phyloP scores from a whole-genome alignment of 1,284 basidiomycete species.

The Apiotrichum akiyoshidainum region DNA sequence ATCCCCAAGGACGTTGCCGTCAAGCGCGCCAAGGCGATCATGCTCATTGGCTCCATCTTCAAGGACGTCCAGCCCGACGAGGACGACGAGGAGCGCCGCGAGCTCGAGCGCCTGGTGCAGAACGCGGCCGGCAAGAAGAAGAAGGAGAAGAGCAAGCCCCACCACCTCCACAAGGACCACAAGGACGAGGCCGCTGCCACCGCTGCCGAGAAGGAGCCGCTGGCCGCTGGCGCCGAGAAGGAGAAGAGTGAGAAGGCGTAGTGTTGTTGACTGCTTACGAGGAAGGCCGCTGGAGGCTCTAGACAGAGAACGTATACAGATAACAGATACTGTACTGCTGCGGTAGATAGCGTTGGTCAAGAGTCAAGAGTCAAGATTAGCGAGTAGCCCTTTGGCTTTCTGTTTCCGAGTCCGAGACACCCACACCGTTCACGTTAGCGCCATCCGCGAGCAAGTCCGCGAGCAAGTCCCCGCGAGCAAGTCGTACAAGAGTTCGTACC shows the following conservation, averaged over 20 bases:
- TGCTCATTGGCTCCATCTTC: conserved; percentile 80
- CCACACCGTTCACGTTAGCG: no score
- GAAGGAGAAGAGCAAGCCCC: conserved; percentile 20
- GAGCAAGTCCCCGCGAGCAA: no score
- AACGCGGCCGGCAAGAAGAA: conserved; percentile 52
- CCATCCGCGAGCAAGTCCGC: no score
- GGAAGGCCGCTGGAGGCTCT: no score
- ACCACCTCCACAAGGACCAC: not conserved
- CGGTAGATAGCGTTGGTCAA: no score
- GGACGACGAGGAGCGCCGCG: conserved; percentile 82
- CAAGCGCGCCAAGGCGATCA: conserved; percentile 80
- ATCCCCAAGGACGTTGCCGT: conserved; percentile 66
- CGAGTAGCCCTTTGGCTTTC: no score
- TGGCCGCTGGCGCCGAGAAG: not conserved
- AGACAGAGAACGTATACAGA: no score
- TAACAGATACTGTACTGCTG: no score
- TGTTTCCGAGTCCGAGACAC: no score
- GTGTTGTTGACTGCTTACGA: not conserved
- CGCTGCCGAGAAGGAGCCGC: not conserved
- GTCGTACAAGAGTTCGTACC: no score
- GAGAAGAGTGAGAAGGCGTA: not conserved
- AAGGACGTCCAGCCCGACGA: conserved; percentile 78
- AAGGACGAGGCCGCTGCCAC: not conserved
- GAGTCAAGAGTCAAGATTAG: no score
- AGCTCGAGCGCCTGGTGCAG: conserved; percentile 67